phyloP scores from a whole-genome alignment of 78 protist genomes.

The Dictyostelium discoideum region DNA sequence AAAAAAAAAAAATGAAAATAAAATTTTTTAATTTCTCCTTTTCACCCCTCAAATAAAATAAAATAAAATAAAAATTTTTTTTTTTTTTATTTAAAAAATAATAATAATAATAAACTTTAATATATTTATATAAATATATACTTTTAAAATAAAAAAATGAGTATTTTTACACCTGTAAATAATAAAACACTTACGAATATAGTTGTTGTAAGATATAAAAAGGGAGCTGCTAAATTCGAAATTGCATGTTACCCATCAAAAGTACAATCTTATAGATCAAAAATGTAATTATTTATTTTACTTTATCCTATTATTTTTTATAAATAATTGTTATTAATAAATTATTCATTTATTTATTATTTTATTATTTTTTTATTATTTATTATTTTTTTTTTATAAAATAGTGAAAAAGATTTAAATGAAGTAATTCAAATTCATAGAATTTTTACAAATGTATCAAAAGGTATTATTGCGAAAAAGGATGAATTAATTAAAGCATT shows the following conservation, averaged over 20 bases:
- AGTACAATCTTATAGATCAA: slow-evolving; percentile 90
- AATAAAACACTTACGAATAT: slow-evolving; percentile 95
- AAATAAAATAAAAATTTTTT: too few species aligned
- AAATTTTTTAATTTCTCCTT: not conserved
- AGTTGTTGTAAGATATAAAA: slow-evolving; percentile 92
- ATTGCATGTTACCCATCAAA: slow-evolving; percentile 96
- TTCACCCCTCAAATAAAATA: not conserved
- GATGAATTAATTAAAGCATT: slow-evolving; percentile 87
- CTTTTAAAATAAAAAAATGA: slow-evolving; percentile 41
- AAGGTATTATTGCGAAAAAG: slow-evolving; percentile 92
- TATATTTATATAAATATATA: not conserved
- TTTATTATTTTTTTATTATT: not conserved
- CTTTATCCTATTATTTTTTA: not conserved
- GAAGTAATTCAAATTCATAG: slow-evolving; percentile 95
- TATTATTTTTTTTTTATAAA: too few species aligned
- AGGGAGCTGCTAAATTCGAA: slow-evolving; percentile 92
- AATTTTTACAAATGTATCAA: slow-evolving; percentile 94
- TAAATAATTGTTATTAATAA: not conserved
- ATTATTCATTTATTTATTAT: not conserved
- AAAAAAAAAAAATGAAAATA: too few species aligned
- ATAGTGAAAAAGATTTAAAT: slow-evolving; percentile 92
- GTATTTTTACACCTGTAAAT: slow-evolving; percentile 90
- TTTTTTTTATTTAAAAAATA: too few species aligned
- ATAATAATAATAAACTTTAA: too few species aligned
- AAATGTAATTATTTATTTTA: slow-evolving; percentile 78